These are phyloP conservation scores for Macrolepiota fuliginosa DNA, from an alignment of 768 basidiomycete species.

Conservation along the genomic window DNA sequence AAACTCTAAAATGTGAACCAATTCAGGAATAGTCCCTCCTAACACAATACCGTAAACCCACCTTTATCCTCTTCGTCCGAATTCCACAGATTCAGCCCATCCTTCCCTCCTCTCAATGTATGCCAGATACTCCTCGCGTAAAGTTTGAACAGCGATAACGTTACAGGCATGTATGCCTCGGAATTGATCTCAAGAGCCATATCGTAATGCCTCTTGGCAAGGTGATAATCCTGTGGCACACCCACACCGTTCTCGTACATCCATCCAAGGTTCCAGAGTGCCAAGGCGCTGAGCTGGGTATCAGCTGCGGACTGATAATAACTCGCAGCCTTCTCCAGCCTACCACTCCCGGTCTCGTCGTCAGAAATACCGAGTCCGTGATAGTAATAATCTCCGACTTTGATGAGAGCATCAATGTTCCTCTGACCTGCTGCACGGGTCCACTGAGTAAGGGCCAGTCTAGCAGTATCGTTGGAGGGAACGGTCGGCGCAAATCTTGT, in stretches of 20 bases:
- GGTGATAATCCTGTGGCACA: slow-evolving; percentile 91
- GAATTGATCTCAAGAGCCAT: slow-evolving; percentile 80
- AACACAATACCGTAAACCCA: slow-evolving; percentile 16
- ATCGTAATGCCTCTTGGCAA: slow-evolving; percentile 96
- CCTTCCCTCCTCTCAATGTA: slow-evolving; percentile 67
- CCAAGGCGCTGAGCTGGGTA: slow-evolving; percentile 87
- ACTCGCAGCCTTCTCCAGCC: slow-evolving; percentile 87
- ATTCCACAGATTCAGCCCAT: slow-evolving; percentile 66
- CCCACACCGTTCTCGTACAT: slow-evolving; percentile 99
- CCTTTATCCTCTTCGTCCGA: slow-evolving; percentile 49
- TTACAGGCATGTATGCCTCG: slow-evolving; percentile 88
- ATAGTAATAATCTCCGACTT: slow-evolving; percentile 98
- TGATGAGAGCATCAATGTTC: slow-evolving; percentile 95
- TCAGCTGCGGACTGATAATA: slow-evolving; percentile 96
- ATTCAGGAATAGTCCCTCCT: neutral
- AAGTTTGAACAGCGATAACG: slow-evolving; percentile 77
- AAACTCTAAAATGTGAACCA: slow-evolving; percentile 6
- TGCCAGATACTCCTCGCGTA: slow-evolving; percentile 85
- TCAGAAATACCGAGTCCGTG: slow-evolving; percentile 80
- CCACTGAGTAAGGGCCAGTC: slow-evolving; percentile 89
- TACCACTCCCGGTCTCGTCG: slow-evolving; percentile 52
- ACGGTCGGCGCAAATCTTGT: slow-evolving; percentile 67
- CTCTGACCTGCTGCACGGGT: slow-evolving; percentile 90
- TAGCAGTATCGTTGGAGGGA: slow-evolving; percentile 82
- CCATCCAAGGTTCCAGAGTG: slow-evolving; percentile 98